Percentiles rank a stretch among this genome's conserved stretches.
These are phyloP conservation scores for Nemania sp. DNA, from an alignment of 2,329 filamentous ascomycete genomes.

Conservation along the genomic window DNA sequence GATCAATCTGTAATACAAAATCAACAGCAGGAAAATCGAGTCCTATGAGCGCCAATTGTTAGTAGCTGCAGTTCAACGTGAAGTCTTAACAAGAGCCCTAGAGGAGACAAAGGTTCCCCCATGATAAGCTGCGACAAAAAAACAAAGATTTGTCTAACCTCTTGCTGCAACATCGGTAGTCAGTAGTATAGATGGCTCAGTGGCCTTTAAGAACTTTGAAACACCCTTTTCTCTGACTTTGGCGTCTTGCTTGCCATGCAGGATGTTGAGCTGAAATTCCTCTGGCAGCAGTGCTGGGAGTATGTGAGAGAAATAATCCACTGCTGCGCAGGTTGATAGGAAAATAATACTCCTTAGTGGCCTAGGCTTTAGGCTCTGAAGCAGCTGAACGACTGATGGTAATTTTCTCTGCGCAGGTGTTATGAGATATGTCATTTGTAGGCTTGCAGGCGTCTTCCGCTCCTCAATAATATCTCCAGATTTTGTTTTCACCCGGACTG, in stretches of 20 bases:
- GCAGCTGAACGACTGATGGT: slow-evolving; percentile 70
- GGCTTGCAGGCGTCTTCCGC: slow-evolving; percentile 83
- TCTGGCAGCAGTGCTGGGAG: slow-evolving; percentile 73
- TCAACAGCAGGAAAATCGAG: slow-evolving; percentile 92
- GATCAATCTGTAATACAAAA: slow-evolving; percentile 86
- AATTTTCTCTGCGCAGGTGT: slow-evolving; percentile 80
- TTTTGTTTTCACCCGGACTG: slow-evolving; percentile 85
- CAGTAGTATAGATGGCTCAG: slow-evolving; percentile 78
- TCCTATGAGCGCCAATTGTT: slow-evolving; percentile 42
- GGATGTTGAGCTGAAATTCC: slow-evolving; percentile 71
- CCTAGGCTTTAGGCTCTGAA: slow-evolving; percentile 69
- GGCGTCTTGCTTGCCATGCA: slow-evolving; percentile 91
- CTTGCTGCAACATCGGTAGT: slow-evolving; percentile 92
- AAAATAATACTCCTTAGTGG: slow-evolving; percentile 91
- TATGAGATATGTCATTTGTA: slow-evolving; percentile 87
- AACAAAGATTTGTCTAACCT: slow-evolving; percentile 42
- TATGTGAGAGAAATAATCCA: slow-evolving; percentile 89
- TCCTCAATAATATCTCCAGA: slow-evolving; percentile 72
- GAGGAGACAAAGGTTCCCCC: neutral
- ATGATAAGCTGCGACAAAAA: neutral
- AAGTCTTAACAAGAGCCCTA: neutral
- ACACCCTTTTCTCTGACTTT: slow-evolving; percentile 91
- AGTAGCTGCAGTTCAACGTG: neutral
- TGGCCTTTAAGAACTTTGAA: slow-evolving; percentile 73
- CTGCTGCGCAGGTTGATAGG: slow-evolving; percentile 88